Evolutionary conservation across 1,284 basidiomycete species (phyloP).

Genomic region (Sporisorium graminicola): DNA sequence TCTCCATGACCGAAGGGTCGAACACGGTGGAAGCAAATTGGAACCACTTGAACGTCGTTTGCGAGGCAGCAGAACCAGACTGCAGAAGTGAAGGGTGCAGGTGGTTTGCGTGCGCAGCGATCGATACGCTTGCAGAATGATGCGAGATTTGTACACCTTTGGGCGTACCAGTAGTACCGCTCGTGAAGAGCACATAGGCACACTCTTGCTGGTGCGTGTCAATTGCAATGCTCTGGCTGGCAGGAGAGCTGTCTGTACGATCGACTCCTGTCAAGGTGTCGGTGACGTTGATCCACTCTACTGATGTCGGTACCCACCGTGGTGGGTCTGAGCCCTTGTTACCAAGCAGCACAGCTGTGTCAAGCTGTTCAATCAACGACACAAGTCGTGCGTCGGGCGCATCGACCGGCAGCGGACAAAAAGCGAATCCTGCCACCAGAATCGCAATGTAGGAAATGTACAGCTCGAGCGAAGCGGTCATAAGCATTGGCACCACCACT

Average conservation of each 20-base stretch:
- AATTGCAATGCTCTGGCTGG: background rate
- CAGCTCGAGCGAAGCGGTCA: conserved; percentile 20
- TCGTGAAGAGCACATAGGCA: conserved; percentile 17
- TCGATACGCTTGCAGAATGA: conserved; percentile 17
- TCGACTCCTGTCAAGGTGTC: background rate
- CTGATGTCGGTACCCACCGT: background rate
- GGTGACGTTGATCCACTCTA: conserved; percentile 18
- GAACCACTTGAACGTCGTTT: conserved; percentile 27
- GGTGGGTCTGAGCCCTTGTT: conserved; percentile 3
- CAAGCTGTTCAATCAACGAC: conserved; percentile 8
- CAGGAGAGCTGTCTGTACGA: background rate
- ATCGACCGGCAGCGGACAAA: conserved; percentile 23
- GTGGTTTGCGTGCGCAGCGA: conserved; percentile 18
- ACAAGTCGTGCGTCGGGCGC: conserved; percentile 11
- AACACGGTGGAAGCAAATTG: conserved; percentile 40
- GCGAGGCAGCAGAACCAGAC: background rate
- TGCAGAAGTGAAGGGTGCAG: conserved; percentile 12
- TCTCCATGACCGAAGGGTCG: conserved; percentile 40
- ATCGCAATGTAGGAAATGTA: conserved; percentile 27
- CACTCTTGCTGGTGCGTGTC: conserved; percentile 10
- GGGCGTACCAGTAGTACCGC: conserved; percentile 15
- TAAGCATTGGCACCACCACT: conserved; percentile 21
- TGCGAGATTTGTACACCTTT: conserved; percentile 27
- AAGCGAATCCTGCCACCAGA: conserved; percentile 21
- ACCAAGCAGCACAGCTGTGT: conserved; percentile 9